These are phyloP conservation scores for Letharia columbiana DNA, from an alignment of 495 filamentous ascomycete genomes.

Conservation along the genomic window DNA sequence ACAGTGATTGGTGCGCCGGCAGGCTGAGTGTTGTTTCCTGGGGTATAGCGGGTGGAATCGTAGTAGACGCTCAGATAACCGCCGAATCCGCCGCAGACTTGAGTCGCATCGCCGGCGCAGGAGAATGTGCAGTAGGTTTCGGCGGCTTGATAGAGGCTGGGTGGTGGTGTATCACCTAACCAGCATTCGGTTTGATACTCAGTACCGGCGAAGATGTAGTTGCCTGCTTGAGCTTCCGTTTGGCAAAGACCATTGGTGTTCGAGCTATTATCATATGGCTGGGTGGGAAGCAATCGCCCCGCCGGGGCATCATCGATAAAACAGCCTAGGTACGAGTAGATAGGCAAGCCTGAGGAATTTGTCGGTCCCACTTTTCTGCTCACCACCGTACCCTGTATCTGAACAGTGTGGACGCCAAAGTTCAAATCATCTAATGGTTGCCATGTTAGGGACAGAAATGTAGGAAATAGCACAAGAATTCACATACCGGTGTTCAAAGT, in stretches of 20 bases:
- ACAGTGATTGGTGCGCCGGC: neutral
- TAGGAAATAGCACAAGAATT: neutral
- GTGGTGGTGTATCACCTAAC: neutral
- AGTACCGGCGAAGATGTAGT: neutral
- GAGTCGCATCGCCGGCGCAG: neutral
- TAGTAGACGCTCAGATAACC: neutral
- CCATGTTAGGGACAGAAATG: neutral
- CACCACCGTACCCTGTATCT: slow-evolving; percentile 29
- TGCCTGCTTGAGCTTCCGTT: neutral
- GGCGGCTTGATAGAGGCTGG: neutral
- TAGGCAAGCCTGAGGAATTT: slow-evolving; percentile 19
- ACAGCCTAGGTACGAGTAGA: slow-evolving; percentile 32
- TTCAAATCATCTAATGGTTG: neutral
- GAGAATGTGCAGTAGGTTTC: neutral
- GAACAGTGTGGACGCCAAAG: slow-evolving; percentile 27
- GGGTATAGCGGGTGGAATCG: neutral
- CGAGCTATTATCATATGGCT: neutral
- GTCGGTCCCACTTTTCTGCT: slow-evolving; percentile 29
- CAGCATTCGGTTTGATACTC: neutral
- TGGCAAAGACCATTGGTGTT: slow-evolving; percentile 1
- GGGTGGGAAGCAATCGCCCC: neutral
- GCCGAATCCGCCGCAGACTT: neutral
- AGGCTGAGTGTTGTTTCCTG: neutral
- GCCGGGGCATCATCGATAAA: slow-evolving; percentile 29
- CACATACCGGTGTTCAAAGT: neutral